Percentiles rank a stretch among this genome's conserved stretches.
phyloP scores from a whole-genome alignment of 2,329 filamentous ascomycete species.

The Trichoderma aggressivum region DNA sequence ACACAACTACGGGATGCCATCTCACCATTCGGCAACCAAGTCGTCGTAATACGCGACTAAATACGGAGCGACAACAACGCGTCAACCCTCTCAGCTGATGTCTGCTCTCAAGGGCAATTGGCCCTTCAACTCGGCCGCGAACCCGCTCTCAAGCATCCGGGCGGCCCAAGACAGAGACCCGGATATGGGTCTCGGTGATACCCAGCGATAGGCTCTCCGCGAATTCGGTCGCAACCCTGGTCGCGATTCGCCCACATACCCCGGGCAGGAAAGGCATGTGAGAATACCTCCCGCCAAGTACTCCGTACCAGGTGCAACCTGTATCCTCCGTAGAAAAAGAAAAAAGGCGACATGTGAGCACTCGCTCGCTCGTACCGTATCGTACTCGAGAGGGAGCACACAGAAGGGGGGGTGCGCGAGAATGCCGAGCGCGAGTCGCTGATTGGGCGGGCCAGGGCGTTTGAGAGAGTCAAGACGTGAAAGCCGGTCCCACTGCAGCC shows the following conservation, averaged over 20 bases:
- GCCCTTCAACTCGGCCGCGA: not conserved
- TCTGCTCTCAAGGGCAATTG: constrained; percentile 5
- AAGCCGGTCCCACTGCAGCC: constrained; percentile 17
- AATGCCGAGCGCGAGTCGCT: not conserved
- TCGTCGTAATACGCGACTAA: constrained; percentile 1
- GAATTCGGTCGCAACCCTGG: constrained; percentile 7
- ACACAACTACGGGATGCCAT: not conserved
- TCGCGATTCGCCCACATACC: constrained; percentile 11
- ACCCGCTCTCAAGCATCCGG: constrained; percentile 2
- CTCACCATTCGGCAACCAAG: not conserved
- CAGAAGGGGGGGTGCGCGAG: not conserved
- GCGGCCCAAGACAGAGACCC: constrained; percentile 1
- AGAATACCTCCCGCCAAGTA: not conserved
- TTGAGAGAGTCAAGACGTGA: not conserved
- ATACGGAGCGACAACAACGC: constrained; percentile 3
- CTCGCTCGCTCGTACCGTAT: not conserved
- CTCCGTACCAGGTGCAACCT: not conserved
- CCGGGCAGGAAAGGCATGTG: constrained; percentile 12
- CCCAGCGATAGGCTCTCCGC: constrained; percentile 12
- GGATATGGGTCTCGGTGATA: constrained; percentile 13
- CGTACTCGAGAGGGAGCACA: not conserved
- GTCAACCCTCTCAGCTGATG: constrained; percentile 13
- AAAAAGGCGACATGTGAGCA: not conserved
- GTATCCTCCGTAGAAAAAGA: not conserved
- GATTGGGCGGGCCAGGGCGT: constrained; percentile 1